A percentile compares a stretch with the other conserved stretches of the same genome.
phyloP scores from a whole-genome alignment of 805 yeast species.

The Torulaspora delbrueckii region DNA sequence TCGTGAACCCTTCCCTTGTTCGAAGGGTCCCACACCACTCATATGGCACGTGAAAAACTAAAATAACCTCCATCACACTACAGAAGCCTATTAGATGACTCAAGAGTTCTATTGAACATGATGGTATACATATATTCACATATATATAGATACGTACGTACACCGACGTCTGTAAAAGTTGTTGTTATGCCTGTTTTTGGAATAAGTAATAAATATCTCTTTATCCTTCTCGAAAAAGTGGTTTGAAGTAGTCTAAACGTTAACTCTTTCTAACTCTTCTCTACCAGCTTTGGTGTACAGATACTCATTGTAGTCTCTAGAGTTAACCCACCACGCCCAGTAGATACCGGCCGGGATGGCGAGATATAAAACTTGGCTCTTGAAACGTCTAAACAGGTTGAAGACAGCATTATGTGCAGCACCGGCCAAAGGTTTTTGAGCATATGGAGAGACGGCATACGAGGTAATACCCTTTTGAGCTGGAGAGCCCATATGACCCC shows the following conservation, averaged over 20 bases:
- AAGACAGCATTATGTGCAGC: conserved; percentile 77
- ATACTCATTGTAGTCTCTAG: conserved; percentile 87
- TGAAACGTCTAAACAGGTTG: conserved; percentile 93
- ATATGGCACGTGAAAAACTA: conserved; percentile 1
- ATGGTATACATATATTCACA: conserved; percentile 1
- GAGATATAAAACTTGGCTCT: conserved; percentile 74
- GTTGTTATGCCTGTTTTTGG: not conserved
- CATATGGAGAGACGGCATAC: conserved; percentile 89
- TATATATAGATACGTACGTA: conserved; percentile 1
- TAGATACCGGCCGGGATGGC: conserved; percentile 72
- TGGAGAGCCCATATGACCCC: conserved; percentile 90
- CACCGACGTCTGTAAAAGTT: conserved; percentile 1
- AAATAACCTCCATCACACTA: not conserved
- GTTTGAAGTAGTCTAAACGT: conserved; percentile 28
- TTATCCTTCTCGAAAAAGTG: not conserved
- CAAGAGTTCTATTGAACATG: conserved; percentile 1
- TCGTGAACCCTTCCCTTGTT: not conserved
- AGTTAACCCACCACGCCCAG: conserved; percentile 82
- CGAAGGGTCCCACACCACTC: not conserved
- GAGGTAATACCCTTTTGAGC: conserved; percentile 80
- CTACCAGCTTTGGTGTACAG: conserved; percentile 97
- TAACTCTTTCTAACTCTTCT: conserved; percentile 76
- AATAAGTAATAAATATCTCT: conserved; percentile 1
- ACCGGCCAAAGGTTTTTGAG: conserved; percentile 89
- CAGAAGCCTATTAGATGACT: not conserved